These are phyloP conservation scores for Pleurotus sapidus DNA, from an alignment of 768 basidiomycete genomes.

Conservation along the genomic window DNA sequence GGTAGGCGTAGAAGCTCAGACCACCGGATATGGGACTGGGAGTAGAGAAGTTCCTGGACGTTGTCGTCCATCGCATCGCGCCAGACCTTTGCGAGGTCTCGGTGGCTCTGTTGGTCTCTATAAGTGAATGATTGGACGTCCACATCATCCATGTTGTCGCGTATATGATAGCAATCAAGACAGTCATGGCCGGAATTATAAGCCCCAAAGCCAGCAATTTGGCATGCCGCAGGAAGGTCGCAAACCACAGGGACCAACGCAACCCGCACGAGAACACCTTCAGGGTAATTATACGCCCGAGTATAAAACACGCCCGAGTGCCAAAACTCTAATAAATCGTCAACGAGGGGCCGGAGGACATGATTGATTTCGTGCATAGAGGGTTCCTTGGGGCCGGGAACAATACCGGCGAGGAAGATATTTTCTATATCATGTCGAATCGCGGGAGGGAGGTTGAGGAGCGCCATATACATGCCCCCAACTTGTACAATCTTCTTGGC, in stretches of 20 bases:
- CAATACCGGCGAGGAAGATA: constrained; percentile 23
- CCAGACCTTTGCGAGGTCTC: background rate
- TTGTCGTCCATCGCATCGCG: no score
- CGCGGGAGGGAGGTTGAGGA: constrained; percentile 26
- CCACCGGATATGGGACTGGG: constrained; percentile 16
- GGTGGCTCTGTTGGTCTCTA: constrained; percentile 11
- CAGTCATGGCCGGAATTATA: constrained; percentile 16
- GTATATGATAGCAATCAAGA: constrained; percentile 13
- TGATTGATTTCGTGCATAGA: constrained; percentile 19
- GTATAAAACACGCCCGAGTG: constrained; percentile 17
- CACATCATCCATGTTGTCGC: constrained; percentile 15
- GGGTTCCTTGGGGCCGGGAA: constrained; percentile 25
- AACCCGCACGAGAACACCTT: constrained; percentile 23
- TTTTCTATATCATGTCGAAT: constrained; percentile 26
- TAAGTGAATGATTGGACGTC: constrained; percentile 13
- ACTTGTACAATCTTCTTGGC: constrained; percentile 17
- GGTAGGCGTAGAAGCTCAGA: constrained; percentile 26
- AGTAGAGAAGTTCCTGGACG: no score
- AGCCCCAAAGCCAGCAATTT: constrained; percentile 23
- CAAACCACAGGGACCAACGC: constrained; percentile 30
- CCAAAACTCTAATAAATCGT: constrained; percentile 18
- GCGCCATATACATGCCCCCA: constrained; percentile 24
- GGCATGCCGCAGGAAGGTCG: constrained; percentile 31
- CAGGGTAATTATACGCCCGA: constrained; percentile 13
- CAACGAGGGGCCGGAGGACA: constrained; percentile 23